These are phyloP conservation scores for Pythium utonaiense DNA, from an alignment of 352 stramenopile species.

Conservation along the genomic window DNA sequence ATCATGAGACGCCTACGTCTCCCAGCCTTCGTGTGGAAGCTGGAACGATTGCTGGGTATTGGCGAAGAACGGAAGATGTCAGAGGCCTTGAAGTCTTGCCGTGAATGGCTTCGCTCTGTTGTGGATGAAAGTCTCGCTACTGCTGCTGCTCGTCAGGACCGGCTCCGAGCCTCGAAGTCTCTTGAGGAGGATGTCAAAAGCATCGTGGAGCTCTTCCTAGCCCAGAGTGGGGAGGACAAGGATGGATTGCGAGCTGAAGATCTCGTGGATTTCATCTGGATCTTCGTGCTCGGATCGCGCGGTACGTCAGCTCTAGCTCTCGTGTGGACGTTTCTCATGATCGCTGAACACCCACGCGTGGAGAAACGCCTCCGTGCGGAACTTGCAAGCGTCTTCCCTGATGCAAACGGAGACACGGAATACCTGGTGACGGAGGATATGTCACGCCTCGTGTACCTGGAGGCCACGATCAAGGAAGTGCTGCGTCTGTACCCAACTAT, in stretches of 20 bases:
- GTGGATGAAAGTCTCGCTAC: constrained; percentile 23
- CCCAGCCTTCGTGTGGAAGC: constrained; percentile 46
- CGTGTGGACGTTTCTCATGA: constrained; percentile 66
- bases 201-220: constrained; percentile 7
- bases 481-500: constrained; percentile 58
- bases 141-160: neutral
- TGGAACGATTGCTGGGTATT: constrained; percentile 41
- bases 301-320: constrained; percentile 70
- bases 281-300: constrained; percentile 60
- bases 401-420: neutral
- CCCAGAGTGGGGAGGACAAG: constrained; percentile 4
- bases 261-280: constrained; percentile 61
- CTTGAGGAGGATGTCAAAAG: constrained; percentile 6
- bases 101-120: constrained; percentile 36
- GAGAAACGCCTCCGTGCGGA: constrained; percentile 13
- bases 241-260: constrained; percentile 36
- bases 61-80: constrained; percentile 32
- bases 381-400: neutral
- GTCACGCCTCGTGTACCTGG: constrained; percentile 52
- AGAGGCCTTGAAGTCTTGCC: constrained; percentile 23
- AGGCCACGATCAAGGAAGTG: constrained; percentile 55
- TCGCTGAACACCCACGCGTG: constrained; percentile 57
- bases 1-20: constrained; percentile 37
- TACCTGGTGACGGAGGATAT: constrained; percentile 31
- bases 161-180: neutral